A percentile compares a stretch with the other conserved stretches of the same genome.
These are phyloP conservation scores for Rhodotorula paludigena DNA, from an alignment of 768 basidiomycete genomes.

Conservation along the genomic window DNA sequence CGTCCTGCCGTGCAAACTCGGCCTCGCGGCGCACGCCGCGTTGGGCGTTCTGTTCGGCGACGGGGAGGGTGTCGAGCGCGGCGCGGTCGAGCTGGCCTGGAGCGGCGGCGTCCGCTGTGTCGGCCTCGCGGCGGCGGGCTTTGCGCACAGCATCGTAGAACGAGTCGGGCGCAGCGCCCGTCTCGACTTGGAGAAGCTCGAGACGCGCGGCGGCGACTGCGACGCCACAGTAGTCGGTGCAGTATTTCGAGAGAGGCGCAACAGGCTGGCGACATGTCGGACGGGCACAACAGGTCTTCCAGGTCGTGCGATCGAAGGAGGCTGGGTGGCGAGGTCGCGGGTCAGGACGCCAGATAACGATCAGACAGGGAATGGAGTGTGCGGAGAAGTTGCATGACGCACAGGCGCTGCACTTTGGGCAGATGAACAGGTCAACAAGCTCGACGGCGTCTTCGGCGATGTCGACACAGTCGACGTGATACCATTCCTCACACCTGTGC, in stretches of 20 bases:
- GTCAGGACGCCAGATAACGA: too few relatives aligned
- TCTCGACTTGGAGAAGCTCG: conserved; percentile 55
- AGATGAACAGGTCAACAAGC: conserved; percentile 87
- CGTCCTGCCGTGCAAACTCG: conserved; percentile 6
- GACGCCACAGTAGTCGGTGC: conserved; percentile 80
- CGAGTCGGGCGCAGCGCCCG: conserved; percentile 50
- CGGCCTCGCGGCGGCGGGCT: conserved; percentile 65
- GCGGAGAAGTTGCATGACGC: conserved; percentile 45
- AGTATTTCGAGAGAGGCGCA: conserved; percentile 81
- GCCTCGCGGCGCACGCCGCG: conserved; percentile 23
- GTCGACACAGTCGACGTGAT: conserved; percentile 76
- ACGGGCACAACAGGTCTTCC: conserved; percentile 49
- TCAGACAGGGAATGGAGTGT: too few relatives aligned
- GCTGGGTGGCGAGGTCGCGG: conserved; percentile 16
- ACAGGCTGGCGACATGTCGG: conserved; percentile 69
- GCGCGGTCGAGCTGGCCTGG: background rate
- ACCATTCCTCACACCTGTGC: conserved; percentile 86
- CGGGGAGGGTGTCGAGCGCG: background rate
- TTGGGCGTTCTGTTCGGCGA: background rate
- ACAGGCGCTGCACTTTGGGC: conserved; percentile 74
- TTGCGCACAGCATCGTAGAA: conserved; percentile 72
- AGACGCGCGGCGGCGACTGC: conserved; percentile 51
- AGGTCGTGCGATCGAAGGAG: conserved; percentile 39
- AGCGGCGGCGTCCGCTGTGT: conserved; percentile 53
- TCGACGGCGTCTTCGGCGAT: conserved; percentile 77